Evolutionary conservation across 73 alveolate genomes (phyloP).

Genomic region (Stentor roeselii): DNA sequence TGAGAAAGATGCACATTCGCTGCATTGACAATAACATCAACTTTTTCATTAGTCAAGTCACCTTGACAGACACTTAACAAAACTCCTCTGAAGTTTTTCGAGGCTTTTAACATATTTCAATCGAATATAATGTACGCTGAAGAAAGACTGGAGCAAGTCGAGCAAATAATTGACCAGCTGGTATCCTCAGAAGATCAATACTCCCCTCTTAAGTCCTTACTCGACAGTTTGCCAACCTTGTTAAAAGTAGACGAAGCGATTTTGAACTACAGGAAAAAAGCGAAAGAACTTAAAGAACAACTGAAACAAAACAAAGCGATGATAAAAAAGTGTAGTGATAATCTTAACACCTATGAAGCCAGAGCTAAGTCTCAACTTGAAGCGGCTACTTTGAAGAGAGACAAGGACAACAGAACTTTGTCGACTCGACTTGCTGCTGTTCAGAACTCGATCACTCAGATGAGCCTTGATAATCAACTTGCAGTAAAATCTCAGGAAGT

Average conservation of each 20-base stretch:
- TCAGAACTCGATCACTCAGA: background rate
- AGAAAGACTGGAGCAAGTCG: too few species aligned
- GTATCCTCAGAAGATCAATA: conserved; percentile 3
- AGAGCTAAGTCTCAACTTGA: background rate
- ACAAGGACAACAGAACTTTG: background rate
- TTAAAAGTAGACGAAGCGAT: background rate
- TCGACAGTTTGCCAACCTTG: background rate
- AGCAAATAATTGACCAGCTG: too few species aligned
- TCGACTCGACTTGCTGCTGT: background rate
- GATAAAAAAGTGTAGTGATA: background rate
- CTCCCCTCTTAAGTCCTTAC: background rate
- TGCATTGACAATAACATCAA: conserved; percentile 65
- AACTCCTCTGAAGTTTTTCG: too few species aligned
- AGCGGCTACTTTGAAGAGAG: background rate
- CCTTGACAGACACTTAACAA: conserved; percentile 30
- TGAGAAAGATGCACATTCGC: conserved; percentile 59
- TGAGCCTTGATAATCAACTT: conserved; percentile 2
- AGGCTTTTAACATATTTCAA: too few species aligned
- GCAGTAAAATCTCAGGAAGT: background rate
- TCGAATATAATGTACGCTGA: too few species aligned
- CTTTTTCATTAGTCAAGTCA: conserved; percentile 43
- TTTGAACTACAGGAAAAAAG: background rate
- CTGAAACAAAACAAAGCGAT: background rate
- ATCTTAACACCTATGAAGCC: background rate
- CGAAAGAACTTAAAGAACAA: background rate